phyloP scores from a whole-genome alignment of 2,329 filamentous ascomycete genomes.

The Zymoseptoria brevis region DNA sequence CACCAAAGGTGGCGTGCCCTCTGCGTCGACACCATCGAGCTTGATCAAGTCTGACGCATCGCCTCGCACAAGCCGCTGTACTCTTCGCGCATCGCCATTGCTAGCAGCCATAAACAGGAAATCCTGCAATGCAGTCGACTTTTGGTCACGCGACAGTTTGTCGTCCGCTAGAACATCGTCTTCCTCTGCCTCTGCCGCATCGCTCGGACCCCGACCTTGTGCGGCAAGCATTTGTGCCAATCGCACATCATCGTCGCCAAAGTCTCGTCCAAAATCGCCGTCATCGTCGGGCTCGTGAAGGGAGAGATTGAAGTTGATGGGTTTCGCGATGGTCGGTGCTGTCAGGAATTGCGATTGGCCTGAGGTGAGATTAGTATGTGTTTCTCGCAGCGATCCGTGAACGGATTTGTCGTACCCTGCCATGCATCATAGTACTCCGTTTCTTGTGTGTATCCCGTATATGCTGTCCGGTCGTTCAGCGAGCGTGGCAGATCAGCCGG shows the following conservation, averaged over 20 bases:
- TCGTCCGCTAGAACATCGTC: constrained; percentile 69
- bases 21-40: constrained; percentile 80
- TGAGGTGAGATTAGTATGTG: constrained; percentile 32
- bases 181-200: constrained; percentile 65
- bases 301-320: constrained; percentile 76
- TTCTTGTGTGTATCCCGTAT: constrained; percentile 63
- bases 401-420: constrained; percentile 62
- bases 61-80: constrained; percentile 67
- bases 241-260: constrained; percentile 74
- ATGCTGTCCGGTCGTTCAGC: constrained; percentile 73
- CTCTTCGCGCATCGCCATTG: constrained; percentile 81
- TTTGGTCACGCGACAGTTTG: constrained; percentile 66
- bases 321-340: constrained; percentile 73
- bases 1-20: constrained; percentile 91
- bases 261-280: constrained; percentile 40
- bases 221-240: constrained; percentile 94
- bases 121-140: constrained; percentile 74
- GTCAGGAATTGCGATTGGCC: constrained; percentile 94
- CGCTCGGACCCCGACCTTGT: constrained; percentile 69
- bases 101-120: constrained; percentile 90
- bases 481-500: constrained; percentile 84
- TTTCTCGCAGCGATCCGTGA: neutral
- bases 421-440: constrained; percentile 98
- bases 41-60: constrained; percentile 69
- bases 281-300: constrained; percentile 71